These are phyloP conservation scores for Herpetomonas samuelpessoai DNA, from an alignment of 208 protist species.

Conservation along the genomic window DNA sequence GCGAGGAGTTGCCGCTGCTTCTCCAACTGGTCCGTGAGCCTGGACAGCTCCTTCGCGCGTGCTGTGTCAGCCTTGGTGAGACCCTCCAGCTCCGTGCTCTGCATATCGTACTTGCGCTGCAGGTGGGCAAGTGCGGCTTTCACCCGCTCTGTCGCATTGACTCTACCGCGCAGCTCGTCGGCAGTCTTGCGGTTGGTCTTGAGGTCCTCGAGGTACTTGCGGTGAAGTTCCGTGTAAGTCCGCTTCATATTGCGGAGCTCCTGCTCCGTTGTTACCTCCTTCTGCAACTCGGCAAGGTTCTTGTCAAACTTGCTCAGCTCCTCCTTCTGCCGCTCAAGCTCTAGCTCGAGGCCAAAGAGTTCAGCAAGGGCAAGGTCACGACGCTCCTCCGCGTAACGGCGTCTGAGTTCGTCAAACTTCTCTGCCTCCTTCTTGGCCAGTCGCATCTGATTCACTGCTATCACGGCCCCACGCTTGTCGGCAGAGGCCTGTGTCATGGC, in stretches of 20 bases:
- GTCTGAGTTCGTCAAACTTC: constrained; percentile 64
- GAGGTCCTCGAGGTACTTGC: constrained; percentile 74
- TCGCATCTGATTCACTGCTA: constrained; percentile 94
- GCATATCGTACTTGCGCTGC: constrained; percentile 56
- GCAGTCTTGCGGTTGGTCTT: constrained; percentile 54
- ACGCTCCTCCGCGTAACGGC: constrained; percentile 46
- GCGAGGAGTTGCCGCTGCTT: constrained; percentile 61
- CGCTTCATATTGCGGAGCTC: constrained; percentile 78
- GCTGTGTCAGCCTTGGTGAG: constrained; percentile 48
- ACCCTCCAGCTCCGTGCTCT: constrained; percentile 44
- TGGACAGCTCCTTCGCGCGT: constrained; percentile 53
- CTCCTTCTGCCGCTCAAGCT: constrained; percentile 64
- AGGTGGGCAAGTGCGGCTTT: constrained; percentile 61
- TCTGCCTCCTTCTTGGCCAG: constrained; percentile 96
- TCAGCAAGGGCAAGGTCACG: constrained; percentile 81
- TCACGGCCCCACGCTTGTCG: constrained; percentile 84
- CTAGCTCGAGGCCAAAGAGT: constrained; percentile 88
- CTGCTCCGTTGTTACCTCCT: constrained; percentile 61
- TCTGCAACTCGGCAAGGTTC: constrained; percentile 62
- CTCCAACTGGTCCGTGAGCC: constrained; percentile 58
- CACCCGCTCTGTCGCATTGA: constrained; percentile 66
- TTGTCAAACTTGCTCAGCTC: constrained; percentile 52
- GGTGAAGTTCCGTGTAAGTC: constrained; percentile 71
- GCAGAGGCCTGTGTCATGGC: constrained; percentile 74
- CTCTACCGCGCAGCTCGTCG: constrained; percentile 63